These are phyloP conservation scores for Suillus luteus DNA, from an alignment of 768 basidiomycete genomes.

Conservation along the genomic window DNA sequence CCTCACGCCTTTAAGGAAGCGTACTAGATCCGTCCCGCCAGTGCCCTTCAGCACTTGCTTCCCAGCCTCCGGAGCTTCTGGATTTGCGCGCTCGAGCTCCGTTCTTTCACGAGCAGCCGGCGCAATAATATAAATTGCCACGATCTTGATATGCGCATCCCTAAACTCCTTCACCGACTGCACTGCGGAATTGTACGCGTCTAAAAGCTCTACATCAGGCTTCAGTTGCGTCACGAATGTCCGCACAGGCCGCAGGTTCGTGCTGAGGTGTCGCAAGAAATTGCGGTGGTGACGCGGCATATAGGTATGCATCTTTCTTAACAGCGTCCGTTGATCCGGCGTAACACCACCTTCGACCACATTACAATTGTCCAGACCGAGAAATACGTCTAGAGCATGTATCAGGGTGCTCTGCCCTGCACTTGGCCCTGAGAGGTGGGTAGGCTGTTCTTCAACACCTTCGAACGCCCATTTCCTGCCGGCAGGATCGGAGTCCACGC, in stretches of 20 bases:
- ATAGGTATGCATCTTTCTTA: slow-evolving; percentile 75
- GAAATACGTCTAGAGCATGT: slow-evolving; percentile 71
- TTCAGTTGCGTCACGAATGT: slow-evolving; percentile 42
- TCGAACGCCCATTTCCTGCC: slow-evolving; percentile 58
- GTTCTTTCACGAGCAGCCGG: slow-evolving; percentile 47
- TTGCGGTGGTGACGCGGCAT: slow-evolving; percentile 82
- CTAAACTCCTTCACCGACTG: slow-evolving; percentile 68
- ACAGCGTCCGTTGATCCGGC: slow-evolving; percentile 43
- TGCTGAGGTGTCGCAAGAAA: slow-evolving; percentile 70
- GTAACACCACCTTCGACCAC: slow-evolving; percentile 16
- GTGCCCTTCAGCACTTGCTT: slow-evolving; percentile 58
- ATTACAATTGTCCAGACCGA: slow-evolving; percentile 59
- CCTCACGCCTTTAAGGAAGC: slow-evolving; percentile 72
- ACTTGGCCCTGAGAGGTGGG: slow-evolving; percentile 72
- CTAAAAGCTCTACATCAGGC: slow-evolving; percentile 35
- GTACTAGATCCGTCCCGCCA: slow-evolving; percentile 78
- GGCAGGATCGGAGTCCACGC: slow-evolving; percentile 55
- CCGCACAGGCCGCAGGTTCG: slow-evolving; percentile 62
- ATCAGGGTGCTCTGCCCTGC: slow-evolving; percentile 83
- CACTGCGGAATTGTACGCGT: slow-evolving; percentile 68
- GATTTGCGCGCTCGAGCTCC: slow-evolving; percentile 14
- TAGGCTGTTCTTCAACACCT: slow-evolving; percentile 54
- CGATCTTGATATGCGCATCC: slow-evolving; percentile 77
- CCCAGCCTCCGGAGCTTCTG: slow-evolving; percentile 15
- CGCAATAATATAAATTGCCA: slow-evolving; percentile 72